Base-by-base conservation (phyloP, 2,329 filamentous ascomycete species). In the Arthrobotrys sphaeroides region DNA sequence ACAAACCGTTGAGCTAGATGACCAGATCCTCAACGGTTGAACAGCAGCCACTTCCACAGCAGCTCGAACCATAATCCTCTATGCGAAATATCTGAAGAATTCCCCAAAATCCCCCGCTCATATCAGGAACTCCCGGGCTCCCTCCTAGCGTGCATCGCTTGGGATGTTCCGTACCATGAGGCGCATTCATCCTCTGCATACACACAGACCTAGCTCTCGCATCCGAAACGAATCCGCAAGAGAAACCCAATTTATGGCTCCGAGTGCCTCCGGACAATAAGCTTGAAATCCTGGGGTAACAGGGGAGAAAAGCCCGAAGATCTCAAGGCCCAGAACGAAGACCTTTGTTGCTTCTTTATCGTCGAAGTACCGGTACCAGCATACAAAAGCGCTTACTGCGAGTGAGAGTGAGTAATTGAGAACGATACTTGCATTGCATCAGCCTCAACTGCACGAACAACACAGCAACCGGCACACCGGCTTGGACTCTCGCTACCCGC, bases 371-470 rank as follows among this genome's bases (percentile, higher is more conserved):
- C 47, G 28, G 62, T 67, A 67, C 62, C 40, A 51, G 59, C 43
- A 36, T 33, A 33, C 18, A 18, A 42, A n/a, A 62, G 40, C 40
- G 42, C 40, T 62, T 62, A 22, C 36, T 45, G 42, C 40, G 40
- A 45, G 59, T 36, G 42, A 31, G 28, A 10, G 47, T 18, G n/a
- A 43, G 24, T n/a, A n/a, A n/a, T n/a, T n/a, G n/a, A n/a, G n/a
- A n/a, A n/a, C n/a, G n/a, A n/a, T 7, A 47, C 59, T 62, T 49
- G 26, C 61, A 53, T 55, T 38, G 61, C 61, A 38, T 57, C 59
- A 53, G 59, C 70, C 61, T 45, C 31, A 40, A 43, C 61, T 74
- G 70, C 70, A 74, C 45, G 60, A 59, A 74, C 70, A 74, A 74
- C 70, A 74, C 70, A 68, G 60, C 70, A 55, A 40, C n/a, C n/a